phyloP scores from a whole-genome alignment of 345 rosid genomes.

The Salix arbutifolia region DNA sequence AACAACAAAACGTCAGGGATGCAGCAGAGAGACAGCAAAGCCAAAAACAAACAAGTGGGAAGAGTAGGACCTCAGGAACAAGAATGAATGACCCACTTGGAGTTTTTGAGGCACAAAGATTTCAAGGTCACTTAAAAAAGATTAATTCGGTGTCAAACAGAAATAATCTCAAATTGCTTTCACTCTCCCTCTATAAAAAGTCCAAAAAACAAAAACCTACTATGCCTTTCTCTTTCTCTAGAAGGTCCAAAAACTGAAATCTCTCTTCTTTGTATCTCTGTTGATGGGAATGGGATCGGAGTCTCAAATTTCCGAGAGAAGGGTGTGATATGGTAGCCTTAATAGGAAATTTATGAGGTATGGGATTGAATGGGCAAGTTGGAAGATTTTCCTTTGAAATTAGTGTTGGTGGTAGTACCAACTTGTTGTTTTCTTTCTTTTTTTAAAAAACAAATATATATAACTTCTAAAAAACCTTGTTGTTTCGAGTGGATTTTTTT shows the following conservation, averaged over 20 bases:
- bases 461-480: too few relatives aligned
- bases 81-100: conserved; percentile 34
- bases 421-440: neutral
- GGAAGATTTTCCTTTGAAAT: neutral
- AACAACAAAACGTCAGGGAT: conserved; percentile 14
- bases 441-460: too few relatives aligned
- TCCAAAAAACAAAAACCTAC: neutral
- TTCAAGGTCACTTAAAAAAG: conserved; percentile 38
- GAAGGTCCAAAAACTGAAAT: neutral
- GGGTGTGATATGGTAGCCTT: neutral
- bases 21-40: conserved; percentile 28
- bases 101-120: conserved; percentile 31
- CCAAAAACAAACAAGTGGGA: conserved; percentile 35
- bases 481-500: neutral
- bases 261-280: conserved; percentile 5
- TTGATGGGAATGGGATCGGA: conserved; percentile 2
- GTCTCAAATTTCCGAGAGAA: conserved; percentile 4
- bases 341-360: conserved; percentile 10
- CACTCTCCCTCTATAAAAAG: neutral
- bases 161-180: conserved; percentile 15
- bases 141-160: conserved; percentile 27
- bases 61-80: conserved; percentile 34
- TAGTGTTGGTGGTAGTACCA: neutral
- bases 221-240: neutral
- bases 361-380: conserved; percentile 23